These are phyloP conservation scores for Amyloporia xantha DNA, from an alignment of 768 basidiomycete species.

Conservation along the genomic window DNA sequence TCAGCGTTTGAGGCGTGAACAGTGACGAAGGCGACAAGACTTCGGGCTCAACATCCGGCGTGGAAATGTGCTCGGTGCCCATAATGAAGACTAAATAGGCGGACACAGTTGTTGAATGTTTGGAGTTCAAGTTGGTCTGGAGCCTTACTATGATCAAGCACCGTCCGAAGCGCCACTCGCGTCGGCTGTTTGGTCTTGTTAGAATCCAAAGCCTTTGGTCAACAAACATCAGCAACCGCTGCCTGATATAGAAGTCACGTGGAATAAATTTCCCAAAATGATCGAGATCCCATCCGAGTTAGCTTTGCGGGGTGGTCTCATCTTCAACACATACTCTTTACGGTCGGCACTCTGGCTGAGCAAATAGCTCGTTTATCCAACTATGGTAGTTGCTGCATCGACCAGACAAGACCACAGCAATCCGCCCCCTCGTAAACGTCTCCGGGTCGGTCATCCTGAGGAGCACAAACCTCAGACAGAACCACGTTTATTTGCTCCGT, in stretches of 20 bases:
- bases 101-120: no score
- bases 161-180: no score
- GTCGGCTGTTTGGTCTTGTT: conserved; percentile 14
- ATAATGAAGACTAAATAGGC: no score
- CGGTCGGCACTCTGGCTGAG: not conserved
- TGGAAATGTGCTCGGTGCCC: no score
- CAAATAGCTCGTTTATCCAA: not conserved
- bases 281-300: no score
- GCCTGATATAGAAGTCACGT: not conserved
- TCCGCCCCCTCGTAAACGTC: conserved; percentile 47
- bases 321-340: not conserved
- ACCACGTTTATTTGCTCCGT: conserved; percentile 77
- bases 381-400: not conserved
- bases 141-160: no score
- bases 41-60: conserved; percentile 31
- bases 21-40: conserved; percentile 28
- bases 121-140: not conserved
- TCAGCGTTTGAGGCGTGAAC: conserved; percentile 34
- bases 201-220: conserved; percentile 15
- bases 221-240: conserved; percentile 3
- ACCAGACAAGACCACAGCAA: conserved; percentile 20
- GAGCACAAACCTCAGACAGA: conserved; percentile 8
- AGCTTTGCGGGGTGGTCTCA: not conserved
- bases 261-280: no score
- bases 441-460: no score